Base-by-base conservation (phyloP, 202 grass and related monocot genomes). In the Carex sylvatica region DNA sequence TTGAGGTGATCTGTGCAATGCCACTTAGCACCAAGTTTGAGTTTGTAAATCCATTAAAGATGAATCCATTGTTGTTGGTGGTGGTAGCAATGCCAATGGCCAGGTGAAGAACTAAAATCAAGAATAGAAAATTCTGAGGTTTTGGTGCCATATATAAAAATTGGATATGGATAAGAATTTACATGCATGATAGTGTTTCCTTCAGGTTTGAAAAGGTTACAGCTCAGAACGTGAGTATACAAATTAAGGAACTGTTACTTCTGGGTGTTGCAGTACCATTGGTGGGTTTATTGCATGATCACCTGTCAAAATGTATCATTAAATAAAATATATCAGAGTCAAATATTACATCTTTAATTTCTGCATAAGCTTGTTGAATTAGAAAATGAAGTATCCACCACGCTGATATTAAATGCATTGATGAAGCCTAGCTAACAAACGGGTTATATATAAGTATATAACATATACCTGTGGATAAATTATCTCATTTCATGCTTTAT, bases 11-110 rank as follows among this genome's bases (percentile, higher is more conserved):
- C 4, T 36, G 60, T 13, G 90, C 64, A 13, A 35, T 59, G 49
- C 83, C 87, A 69, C 15, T 91, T 4, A 83, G 28, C 31, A 28
- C 77, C 80, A 93, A 77, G 76, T 52, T 89, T 20, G 6, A 23
- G 55, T 6, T 38, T 16, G 79, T 60, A 64, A 88, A 93, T 78
- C 83, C 83, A 60, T 55, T 1, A 51, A 84, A 52, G 58, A 51
- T 9, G 74, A 88, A 80, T 10, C 70, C 87, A 0, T 13, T 22
- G 52, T 46, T 67, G 33, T 5, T 74, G 18, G 4, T 58, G 26
- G 66, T 56, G 46, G 42, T 13, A 16, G 16, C 44, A 11, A 13
- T 49, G 46, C 46, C 46, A 44, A 40, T 22, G 33, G 19, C 42
- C 44, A 36, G 38, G 69, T 11, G n/a, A n/a, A 44, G n/a, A 44